A percentile compares a stretch with the other conserved stretches of the same genome.
Conservation (phyloP, 2,329 filamentous ascomycete species). For the Pestalotiopsis sp. region DNA sequence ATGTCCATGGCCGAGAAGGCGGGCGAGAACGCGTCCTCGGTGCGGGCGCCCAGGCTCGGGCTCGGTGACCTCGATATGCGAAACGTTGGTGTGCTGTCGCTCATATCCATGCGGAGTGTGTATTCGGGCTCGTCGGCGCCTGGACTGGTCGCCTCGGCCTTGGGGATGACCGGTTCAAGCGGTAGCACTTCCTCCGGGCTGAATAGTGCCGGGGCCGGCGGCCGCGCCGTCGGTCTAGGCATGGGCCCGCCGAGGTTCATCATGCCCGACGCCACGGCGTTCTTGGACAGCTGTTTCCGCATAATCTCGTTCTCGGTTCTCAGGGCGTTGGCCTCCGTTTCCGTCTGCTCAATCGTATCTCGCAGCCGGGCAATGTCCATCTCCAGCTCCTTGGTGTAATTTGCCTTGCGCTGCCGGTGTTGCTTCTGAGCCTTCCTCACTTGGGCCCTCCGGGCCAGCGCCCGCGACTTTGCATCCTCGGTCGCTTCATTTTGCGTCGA, state of each 20-base stretch:
- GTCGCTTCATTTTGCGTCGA: neutral
- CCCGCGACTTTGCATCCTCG: conserved; percentile 37
- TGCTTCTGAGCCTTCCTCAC: conserved; percentile 56
- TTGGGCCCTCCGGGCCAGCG: conserved; percentile 50
- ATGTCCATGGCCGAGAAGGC: neutral
- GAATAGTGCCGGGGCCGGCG: neutral
- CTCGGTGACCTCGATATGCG: conserved; percentile 35
- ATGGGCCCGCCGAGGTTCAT: neutral
- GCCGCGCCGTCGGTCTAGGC: neutral
- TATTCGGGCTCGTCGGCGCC: conserved; percentile 21
- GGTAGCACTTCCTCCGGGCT: neutral
- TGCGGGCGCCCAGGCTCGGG: conserved; percentile 13
- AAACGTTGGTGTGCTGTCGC: conserved; percentile 44
- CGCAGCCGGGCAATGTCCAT: conserved; percentile 50
- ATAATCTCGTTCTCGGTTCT: conserved; percentile 47
- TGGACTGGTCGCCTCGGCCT: neutral
- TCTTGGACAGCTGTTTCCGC: conserved; percentile 32
- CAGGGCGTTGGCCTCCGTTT: conserved; percentile 41
- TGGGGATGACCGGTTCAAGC: neutral
- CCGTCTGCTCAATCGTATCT: conserved; percentile 45
- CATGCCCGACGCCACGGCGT: conserved; percentile 20
- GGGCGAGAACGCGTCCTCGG: neutral
- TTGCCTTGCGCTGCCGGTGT: conserved; percentile 58
- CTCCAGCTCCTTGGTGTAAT: conserved; percentile 58
- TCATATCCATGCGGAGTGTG: conserved; percentile 39